These are phyloP conservation scores for Casuarina equisetifolia DNA, from an alignment of 306 rosid species.

Conservation along the genomic window DNA sequence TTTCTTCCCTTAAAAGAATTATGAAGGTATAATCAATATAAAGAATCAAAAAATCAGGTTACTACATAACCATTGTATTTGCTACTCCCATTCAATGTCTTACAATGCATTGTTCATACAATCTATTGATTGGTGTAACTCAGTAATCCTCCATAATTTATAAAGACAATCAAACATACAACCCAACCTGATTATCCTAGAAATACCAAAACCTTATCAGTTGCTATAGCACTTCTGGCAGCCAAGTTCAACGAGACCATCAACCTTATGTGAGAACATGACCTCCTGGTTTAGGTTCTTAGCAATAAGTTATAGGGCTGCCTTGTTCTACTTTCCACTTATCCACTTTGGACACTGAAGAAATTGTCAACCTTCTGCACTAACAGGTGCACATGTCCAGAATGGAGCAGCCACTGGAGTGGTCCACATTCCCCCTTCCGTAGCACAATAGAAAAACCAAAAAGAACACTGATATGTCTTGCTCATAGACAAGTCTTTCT, in stretches of 20 bases:
- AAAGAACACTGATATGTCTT: constrained; percentile 16
- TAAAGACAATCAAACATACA: neutral
- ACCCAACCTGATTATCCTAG: neutral
- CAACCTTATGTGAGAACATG: constrained; percentile 3
- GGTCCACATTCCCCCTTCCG: constrained; percentile 24
- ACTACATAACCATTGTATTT: neutral
- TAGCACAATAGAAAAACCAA: constrained; percentile 23
- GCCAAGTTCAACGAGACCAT: neutral
- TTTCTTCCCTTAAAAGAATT: constrained; percentile 20
- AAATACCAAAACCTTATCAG: constrained; percentile 1
- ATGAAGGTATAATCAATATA: constrained; percentile 14
- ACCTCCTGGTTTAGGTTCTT: constrained; percentile 15
- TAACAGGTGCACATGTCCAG: neutral
- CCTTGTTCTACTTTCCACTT: constrained; percentile 4
- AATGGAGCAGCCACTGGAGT: constrained; percentile 20
- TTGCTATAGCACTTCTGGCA: constrained; percentile 7
- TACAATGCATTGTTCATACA: neutral
- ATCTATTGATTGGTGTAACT: neutral
- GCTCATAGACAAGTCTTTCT: constrained; percentile 22
- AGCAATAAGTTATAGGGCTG: constrained; percentile 11
- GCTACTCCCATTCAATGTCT: neutral
- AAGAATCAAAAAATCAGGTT: constrained; percentile 4
- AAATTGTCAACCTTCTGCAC: constrained; percentile 2
- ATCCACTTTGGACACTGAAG: constrained; percentile 21
- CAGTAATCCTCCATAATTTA: neutral